Base-by-base conservation (phyloP, 2,329 filamentous ascomycete genomes). In the Dothideomycetidae sp. region DNA sequence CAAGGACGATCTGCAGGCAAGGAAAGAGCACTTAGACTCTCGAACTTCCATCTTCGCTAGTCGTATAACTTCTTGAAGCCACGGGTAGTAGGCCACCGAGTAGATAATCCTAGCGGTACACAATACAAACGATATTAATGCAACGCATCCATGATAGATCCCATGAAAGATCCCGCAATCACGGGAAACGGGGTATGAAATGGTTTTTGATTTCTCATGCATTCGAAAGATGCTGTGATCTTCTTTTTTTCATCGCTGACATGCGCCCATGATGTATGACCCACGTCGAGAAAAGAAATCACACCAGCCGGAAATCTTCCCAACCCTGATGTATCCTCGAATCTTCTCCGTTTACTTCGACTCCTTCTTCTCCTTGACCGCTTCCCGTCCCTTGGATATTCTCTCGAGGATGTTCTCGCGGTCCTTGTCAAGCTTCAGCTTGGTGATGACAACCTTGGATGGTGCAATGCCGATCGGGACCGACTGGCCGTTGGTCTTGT, bases 361-460 rank as follows among this genome's bases (percentile, higher is more conserved):
- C 36, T 50, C 66, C 68, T 64, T 66, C 71, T 85, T 85, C 69
- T 69, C 60, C 54, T 58, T 54, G 50, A 52, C 53, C 39, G 75
- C 71, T 69, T 88, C 82, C 49, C 81, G 78, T 58, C 82, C 83
- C 52, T 69, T 65, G 68, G 78, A 78, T 70, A 81, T 84, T 67
- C 83, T 77, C 69, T 83, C 81, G 54, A 92, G 72, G 60, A 90
- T 90, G 63, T 68, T 70, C 74, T 90, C 82, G 54, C 83, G 80
- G 69, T 92, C 82, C 78, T 90, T 88, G 75, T 90, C 82, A 58
- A 94, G 74, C 81, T 96, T 93, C 66, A 96, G 76, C 78, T 94
- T 94, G 71, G 80, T 93, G 73, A 98, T 81, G 71, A 93, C 79
- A 54, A 93, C 84, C 69, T 96, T 96, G 69, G 81, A 92, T 58